Evolutionary conservation across 768 basidiomycete genomes (phyloP).

Genomic region (Russula compacta): DNA sequence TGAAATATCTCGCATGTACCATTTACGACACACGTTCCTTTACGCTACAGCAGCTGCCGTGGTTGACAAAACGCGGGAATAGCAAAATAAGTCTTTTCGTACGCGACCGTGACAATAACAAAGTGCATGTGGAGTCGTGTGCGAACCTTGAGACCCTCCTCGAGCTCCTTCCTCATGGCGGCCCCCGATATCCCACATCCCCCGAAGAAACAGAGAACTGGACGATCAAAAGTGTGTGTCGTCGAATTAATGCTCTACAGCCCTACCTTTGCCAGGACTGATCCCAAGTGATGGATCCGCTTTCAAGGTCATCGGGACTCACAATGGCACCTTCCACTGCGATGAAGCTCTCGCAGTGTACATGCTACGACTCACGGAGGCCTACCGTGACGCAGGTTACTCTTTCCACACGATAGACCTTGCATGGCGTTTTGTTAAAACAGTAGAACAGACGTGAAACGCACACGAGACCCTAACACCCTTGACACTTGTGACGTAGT

Average conservation of each 20-base stretch:
- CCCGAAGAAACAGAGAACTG: conserved; percentile 36
- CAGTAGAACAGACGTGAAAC: conserved; percentile 39
- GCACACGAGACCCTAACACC: conserved; percentile 61
- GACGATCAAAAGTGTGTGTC: conserved; percentile 28
- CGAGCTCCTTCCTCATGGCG: conserved; percentile 14
- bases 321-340: conserved; percentile 94
- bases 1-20: neutral
- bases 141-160: neutral
- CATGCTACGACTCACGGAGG: conserved; percentile 67
- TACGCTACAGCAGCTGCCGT: neutral
- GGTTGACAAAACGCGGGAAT: too few relatives aligned
- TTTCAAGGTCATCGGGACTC: conserved; percentile 76
- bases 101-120: too few relatives aligned
- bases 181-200: conserved; percentile 23
- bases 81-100: too few relatives aligned
- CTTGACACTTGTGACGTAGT: conserved; percentile 85
- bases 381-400: conserved; percentile 69
- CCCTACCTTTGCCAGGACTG: neutral
- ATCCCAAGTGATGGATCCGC: neutral
- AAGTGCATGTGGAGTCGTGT: too few relatives aligned
- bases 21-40: too few relatives aligned
- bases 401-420: neutral
- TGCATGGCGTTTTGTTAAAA: neutral
- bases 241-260: neutral
- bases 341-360: conserved; percentile 95